Percentiles rank a stretch among this genome's conserved stretches.
Evolutionary conservation across 208 protist species (phyloP).

Genomic region (Zelonia costaricensis): DNA sequence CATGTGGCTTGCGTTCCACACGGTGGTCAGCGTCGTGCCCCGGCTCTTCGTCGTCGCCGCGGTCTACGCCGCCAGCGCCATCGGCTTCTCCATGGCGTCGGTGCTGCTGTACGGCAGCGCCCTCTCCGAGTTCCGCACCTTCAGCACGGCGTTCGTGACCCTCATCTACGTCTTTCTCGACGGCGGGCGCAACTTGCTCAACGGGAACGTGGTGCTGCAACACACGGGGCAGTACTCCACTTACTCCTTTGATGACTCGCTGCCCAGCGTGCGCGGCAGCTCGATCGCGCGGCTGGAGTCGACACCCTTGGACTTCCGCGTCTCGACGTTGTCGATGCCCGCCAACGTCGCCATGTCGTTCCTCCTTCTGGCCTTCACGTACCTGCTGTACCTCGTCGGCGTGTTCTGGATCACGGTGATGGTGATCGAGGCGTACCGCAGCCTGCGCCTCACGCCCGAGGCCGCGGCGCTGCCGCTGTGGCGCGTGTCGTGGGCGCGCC

Average conservation of each 20-base stretch:
- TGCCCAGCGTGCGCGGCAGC: conserved; percentile 12
- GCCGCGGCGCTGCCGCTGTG: conserved; percentile 10
- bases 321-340: conserved; percentile 5
- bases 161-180: conserved; percentile 12
- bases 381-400: conserved; percentile 16
- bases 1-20: conserved; percentile 12
- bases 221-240: conserved; percentile 11
- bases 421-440: conserved; percentile 28
- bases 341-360: neutral
- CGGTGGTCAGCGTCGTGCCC: conserved; percentile 1
- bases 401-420: conserved; percentile 18
- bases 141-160: conserved; percentile 9
- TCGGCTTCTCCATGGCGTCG: conserved; percentile 10
- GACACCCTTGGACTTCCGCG: conserved; percentile 9
- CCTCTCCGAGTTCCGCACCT: conserved; percentile 17
- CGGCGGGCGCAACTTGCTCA: conserved; percentile 14
- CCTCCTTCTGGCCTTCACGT: conserved; percentile 24
- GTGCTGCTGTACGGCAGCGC: conserved; percentile 17
- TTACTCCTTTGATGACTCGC: conserved; percentile 9
- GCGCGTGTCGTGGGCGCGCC: conserved; percentile 19
- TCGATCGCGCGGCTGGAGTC: conserved; percentile 10
- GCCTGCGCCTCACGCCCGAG: conserved; percentile 10
- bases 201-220: neutral
- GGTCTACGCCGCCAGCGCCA: conserved; percentile 6
- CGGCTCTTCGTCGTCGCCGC: conserved; percentile 4